Evolutionary conservation across 495 filamentous ascomycete genomes (phyloP).

Genomic region (Penicillium simplicissimum): DNA sequence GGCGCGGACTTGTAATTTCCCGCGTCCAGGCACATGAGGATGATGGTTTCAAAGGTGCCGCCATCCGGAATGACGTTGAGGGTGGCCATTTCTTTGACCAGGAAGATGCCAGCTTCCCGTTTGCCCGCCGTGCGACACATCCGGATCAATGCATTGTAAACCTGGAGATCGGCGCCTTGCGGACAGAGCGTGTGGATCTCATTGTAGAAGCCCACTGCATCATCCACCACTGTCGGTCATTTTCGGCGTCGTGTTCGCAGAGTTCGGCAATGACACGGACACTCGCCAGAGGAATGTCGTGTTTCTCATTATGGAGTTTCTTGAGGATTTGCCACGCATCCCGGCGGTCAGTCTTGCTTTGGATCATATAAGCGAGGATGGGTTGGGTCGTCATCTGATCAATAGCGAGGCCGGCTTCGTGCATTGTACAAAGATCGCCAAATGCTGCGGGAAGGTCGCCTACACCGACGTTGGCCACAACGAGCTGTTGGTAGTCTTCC

Average conservation of each 20-base stretch:
- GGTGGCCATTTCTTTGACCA: conserved; percentile 72
- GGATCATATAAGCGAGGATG: conserved; percentile 51
- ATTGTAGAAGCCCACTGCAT: conserved; percentile 71
- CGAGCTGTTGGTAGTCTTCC: conserved; percentile 75
- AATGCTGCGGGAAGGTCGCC: conserved; percentile 58
- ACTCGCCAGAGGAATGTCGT: conserved; percentile 33
- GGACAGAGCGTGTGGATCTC: conserved; percentile 62
- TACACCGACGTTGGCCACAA: conserved; percentile 63
- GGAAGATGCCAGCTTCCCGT: conserved; percentile 62
- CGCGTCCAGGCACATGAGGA: conserved; percentile 60
- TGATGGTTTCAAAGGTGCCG: conserved; percentile 67
- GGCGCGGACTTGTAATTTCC: conserved; percentile 42
- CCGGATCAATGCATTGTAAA: conserved; percentile 68
- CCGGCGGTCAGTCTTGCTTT: conserved; percentile 29
- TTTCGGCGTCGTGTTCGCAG: conserved; percentile 30
- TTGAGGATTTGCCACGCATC: conserved; percentile 56
- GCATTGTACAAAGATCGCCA: conserved; percentile 68
- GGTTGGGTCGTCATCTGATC: conserved; percentile 56
- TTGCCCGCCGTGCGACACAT: conserved; percentile 53
- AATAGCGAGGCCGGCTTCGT: conserved; percentile 53
- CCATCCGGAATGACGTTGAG: conserved; percentile 59
- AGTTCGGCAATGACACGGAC: conserved; percentile 36
- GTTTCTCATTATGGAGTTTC: conserved; percentile 40
- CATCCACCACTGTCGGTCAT: conserved; percentile 35
- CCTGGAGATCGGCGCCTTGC: conserved; percentile 56